These are phyloP conservation scores for Naganishia kalamii DNA, from an alignment of 768 basidiomycete genomes.

Conservation along the genomic window DNA sequence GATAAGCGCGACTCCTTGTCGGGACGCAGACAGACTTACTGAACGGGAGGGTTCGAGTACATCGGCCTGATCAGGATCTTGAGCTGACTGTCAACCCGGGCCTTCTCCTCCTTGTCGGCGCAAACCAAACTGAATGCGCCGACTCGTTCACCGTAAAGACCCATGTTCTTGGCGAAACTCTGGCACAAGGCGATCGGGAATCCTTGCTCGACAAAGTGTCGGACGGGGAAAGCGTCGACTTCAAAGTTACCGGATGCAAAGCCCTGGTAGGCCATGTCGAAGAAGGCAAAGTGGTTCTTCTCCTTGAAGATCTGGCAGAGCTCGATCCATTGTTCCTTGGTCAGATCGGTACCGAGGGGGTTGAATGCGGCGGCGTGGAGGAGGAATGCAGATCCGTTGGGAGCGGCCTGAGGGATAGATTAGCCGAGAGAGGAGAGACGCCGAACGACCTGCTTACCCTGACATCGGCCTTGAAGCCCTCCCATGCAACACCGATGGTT, in stretches of 20 bases:
- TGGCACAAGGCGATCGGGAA: conserved; percentile 87
- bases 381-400: conserved; percentile 73
- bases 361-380: conserved; percentile 81
- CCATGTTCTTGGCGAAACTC: conserved; percentile 99
- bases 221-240: conserved; percentile 88
- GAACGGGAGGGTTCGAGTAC: conserved; percentile 92
- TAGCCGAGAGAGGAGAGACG: neutral
- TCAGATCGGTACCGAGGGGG: conserved; percentile 97
- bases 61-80: conserved; percentile 92
- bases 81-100: conserved; percentile 81
- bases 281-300: conserved; percentile 91
- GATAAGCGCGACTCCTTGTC: neutral
- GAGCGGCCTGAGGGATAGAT: conserved; percentile 57
- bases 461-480: conserved; percentile 79
- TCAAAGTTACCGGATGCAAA: conserved; percentile 90
- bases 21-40: conserved; percentile 28
- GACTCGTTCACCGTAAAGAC: conserved; percentile 94
- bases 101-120: conserved; percentile 59
- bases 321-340: conserved; percentile 82
- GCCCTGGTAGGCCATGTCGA: conserved; percentile 99
- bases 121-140: conserved; percentile 84
- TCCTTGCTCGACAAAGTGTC: conserved; percentile 83
- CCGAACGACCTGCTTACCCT: conserved; percentile 52
- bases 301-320: conserved; percentile 78
- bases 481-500: conserved; percentile 83